Evolutionary conservation across 73 alveolate genomes (phyloP).

Genomic region (Tetrahymena borealis): DNA sequence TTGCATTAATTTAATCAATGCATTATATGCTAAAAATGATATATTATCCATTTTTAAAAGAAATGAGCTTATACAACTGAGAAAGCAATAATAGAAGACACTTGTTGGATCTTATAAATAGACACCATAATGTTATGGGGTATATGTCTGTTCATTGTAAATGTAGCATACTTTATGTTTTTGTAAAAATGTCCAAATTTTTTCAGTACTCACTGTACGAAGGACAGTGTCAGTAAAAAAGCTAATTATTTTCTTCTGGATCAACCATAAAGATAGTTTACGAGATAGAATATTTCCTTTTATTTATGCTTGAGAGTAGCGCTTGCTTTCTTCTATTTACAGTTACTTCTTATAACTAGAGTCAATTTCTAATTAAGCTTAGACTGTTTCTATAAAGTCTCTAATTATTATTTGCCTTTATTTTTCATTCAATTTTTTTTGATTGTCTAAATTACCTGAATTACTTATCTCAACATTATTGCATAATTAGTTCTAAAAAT

Average conservation of each 20-base stretch:
- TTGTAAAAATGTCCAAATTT: neutral
- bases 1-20: neutral
- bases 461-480: neutral
- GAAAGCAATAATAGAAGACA: neutral
- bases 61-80: neutral
- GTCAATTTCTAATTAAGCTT: neutral
- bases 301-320: neutral
- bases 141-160: neutral
- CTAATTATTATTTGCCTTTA: neutral
- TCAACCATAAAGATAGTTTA: neutral
- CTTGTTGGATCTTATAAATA: neutral
- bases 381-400: neutral
- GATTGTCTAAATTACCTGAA: neutral
- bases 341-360: neutral
- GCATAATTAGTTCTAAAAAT: neutral
- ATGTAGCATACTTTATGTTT: neutral
- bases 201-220: neutral
- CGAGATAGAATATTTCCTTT: neutral
- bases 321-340: neutral
- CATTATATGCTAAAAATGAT: neutral
- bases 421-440: neutral
- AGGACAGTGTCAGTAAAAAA: neutral
- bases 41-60: neutral
- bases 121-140: neutral
- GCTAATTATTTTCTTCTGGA: neutral